Evolutionary conservation across 192 early-diverging fungal genomes (phyloP).

Genomic region (Funneliformis geosporum): DNA sequence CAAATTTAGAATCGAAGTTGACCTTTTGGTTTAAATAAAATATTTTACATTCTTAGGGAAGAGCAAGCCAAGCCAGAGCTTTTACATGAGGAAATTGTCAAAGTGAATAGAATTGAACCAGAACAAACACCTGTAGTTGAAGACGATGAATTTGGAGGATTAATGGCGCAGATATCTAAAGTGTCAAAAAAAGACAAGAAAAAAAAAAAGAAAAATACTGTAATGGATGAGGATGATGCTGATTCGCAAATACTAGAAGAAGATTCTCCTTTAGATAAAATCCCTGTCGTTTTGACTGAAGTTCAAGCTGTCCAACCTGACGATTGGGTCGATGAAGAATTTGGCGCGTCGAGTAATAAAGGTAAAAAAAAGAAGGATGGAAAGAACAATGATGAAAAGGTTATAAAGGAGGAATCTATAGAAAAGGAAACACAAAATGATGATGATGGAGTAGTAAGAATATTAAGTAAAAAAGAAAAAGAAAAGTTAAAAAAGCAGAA

Average conservation of each 20-base stretch:
- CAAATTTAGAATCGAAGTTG: too few relatives aligned
- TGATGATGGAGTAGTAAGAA: slow-evolving; percentile 45
- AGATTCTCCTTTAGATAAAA: neutral
- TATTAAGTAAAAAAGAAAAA: slow-evolving; percentile 88
- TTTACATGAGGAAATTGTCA: neutral
- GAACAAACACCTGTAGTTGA: neutral
- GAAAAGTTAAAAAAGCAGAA: slow-evolving; percentile 81
- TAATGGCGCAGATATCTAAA: neutral
- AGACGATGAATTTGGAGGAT: neutral
- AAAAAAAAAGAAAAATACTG: neutral
- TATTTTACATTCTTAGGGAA: neutral
- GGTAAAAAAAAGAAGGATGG: slow-evolving; percentile 56
- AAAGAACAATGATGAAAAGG: slow-evolving; percentile 36
- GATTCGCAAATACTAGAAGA: neutral
- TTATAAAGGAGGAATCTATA: slow-evolving; percentile 30
- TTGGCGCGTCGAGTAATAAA: slow-evolving; percentile 5
- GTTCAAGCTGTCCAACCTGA: slow-evolving; percentile 22
- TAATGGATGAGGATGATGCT: neutral
- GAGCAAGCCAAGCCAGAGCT: neutral
- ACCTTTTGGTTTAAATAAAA: neutral
- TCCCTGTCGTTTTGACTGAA: neutral
- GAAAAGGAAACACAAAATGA: slow-evolving; percentile 46
- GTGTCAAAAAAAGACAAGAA: neutral
- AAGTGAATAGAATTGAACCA: neutral
- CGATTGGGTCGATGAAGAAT: slow-evolving; percentile 33